Percentiles rank a stretch among this genome's conserved stretches.
These are phyloP conservation scores for Phoenix roebelenii DNA, from an alignment of 176 grass and related monocot genomes.

Conservation along the genomic window DNA sequence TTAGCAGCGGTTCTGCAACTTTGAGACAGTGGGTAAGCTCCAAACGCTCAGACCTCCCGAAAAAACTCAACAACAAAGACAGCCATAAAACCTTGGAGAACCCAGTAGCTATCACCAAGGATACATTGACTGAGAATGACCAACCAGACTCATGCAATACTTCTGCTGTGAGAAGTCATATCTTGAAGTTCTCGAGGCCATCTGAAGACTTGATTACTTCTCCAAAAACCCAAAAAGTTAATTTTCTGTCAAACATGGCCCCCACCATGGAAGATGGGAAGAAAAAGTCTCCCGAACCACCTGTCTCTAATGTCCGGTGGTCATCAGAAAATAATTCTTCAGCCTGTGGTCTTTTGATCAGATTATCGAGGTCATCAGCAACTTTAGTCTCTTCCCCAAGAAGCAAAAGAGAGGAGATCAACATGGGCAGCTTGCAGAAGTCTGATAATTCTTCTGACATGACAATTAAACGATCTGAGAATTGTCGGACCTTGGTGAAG, in stretches of 20 bases:
- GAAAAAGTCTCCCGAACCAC: constrained; percentile 3
- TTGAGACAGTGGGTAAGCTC: constrained; percentile 2
- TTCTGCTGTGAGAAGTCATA: constrained; percentile 24
- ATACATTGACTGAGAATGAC: constrained; percentile 14
- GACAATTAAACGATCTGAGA: background rate
- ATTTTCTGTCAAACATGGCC: constrained; percentile 5
- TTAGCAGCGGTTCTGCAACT: constrained; percentile 6
- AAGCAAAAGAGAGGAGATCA: constrained; percentile 40
- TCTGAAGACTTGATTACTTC: constrained; percentile 28
- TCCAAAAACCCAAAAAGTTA: constrained; percentile 9
- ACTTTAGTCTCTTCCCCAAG: constrained; percentile 32
- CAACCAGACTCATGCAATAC: constrained; percentile 24
- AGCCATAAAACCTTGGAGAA: background rate
- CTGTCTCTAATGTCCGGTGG: background rate
- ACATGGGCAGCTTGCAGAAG: constrained; percentile 27
- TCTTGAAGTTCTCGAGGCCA: constrained; percentile 30
- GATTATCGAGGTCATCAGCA: constrained; percentile 38
- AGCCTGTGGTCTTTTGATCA: constrained; percentile 26
- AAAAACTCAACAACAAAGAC: background rate
- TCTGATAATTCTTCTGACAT: constrained; percentile 30
- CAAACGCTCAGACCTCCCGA: background rate
- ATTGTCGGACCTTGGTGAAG: background rate
- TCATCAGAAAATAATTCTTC: constrained; percentile 1
- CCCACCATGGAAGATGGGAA: background rate
- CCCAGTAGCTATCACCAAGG: constrained; percentile 7